These are phyloP conservation scores for Penicillium flavigenum DNA, from an alignment of 495 filamentous ascomycete genomes.

Conservation along the genomic window DNA sequence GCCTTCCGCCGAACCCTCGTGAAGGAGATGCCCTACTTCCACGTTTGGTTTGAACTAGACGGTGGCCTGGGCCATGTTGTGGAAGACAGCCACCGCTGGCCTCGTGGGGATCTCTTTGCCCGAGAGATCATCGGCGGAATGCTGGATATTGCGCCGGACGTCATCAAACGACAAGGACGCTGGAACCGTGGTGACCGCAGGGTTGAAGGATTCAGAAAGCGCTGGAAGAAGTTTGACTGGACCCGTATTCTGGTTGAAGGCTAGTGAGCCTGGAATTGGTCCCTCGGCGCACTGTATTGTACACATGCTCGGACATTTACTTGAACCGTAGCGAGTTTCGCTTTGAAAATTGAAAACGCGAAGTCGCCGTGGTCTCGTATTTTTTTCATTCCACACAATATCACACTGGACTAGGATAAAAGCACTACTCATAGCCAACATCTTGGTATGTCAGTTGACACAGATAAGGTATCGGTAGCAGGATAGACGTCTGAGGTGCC, in stretches of 20 bases:
- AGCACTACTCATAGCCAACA: not conserved
- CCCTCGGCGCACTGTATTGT: constrained; percentile 10
- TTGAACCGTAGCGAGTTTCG: not conserved
- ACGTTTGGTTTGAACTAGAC: constrained; percentile 92
- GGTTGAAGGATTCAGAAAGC: constrained; percentile 74
- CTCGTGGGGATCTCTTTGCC: constrained; percentile 89
- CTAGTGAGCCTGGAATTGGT: constrained; percentile 15
- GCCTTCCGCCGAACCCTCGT: constrained; percentile 82
- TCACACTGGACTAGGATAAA: not conserved
- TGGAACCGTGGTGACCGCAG: constrained; percentile 76
- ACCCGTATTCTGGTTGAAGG: constrained; percentile 72
- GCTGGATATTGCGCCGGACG: constrained; percentile 77
- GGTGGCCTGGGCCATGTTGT: constrained; percentile 92
- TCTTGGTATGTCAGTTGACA: not conserved
- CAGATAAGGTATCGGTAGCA: not conserved
- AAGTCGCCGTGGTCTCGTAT: not conserved
- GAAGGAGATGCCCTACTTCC: constrained; percentile 99
- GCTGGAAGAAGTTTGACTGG: constrained; percentile 96
- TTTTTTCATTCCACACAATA: not conserved
- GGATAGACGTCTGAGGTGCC: no score
- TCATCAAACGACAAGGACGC: constrained; percentile 87
- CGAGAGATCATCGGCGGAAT: constrained; percentile 91
- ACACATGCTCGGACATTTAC: not conserved
- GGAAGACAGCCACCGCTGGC: constrained; percentile 85
- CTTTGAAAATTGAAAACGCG: not conserved